A percentile compares a stretch with the other conserved stretches of the same genome.
Evolutionary conservation across 192 early-diverging fungal species (phyloP).

Genomic region (Rhizophagus sp.): DNA sequence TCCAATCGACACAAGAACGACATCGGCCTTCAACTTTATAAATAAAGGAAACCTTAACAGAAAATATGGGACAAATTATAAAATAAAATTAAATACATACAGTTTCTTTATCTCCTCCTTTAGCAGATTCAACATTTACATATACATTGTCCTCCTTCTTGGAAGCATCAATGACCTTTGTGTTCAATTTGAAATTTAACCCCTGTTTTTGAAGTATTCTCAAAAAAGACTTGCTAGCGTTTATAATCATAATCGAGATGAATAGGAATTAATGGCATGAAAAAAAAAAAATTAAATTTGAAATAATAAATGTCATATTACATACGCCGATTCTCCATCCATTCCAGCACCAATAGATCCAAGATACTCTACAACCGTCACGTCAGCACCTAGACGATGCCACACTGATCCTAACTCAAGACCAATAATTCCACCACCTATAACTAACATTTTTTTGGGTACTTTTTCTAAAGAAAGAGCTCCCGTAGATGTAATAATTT

Average conservation of each 20-base stretch:
- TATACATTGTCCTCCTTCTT: conserved; percentile 85
- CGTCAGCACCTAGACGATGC: conserved; percentile 91
- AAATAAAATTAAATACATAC: conserved; percentile 35
- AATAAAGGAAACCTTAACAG: background rate
- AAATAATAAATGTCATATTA: background rate
- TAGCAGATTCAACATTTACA: conserved; percentile 89
- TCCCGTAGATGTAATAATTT: conserved; percentile 97
- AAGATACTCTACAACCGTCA: conserved; percentile 95
- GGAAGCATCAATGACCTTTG: conserved; percentile 90
- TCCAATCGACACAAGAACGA: conserved; percentile 91
- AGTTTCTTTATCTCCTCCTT: conserved; percentile 77
- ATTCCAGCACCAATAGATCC: conserved; percentile 94
- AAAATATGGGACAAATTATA: conserved; percentile 19
- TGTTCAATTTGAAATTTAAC: conserved; percentile 97
- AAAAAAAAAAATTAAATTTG: too few species aligned
- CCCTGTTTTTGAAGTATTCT: conserved; percentile 92
- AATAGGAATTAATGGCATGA: background rate
- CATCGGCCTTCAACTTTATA: conserved; percentile 81
- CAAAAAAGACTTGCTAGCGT: conserved; percentile 80
- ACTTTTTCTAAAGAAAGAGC: conserved; percentile 92
- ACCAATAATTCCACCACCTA: conserved; percentile 99
- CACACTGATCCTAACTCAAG: conserved; percentile 99
- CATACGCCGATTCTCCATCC: conserved; percentile 90
- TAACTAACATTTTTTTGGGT: conserved; percentile 98
- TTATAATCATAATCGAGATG: background rate